Conservation (phyloP, 139 green algal genomes). For the Tetradesmus obliquus region DNA sequence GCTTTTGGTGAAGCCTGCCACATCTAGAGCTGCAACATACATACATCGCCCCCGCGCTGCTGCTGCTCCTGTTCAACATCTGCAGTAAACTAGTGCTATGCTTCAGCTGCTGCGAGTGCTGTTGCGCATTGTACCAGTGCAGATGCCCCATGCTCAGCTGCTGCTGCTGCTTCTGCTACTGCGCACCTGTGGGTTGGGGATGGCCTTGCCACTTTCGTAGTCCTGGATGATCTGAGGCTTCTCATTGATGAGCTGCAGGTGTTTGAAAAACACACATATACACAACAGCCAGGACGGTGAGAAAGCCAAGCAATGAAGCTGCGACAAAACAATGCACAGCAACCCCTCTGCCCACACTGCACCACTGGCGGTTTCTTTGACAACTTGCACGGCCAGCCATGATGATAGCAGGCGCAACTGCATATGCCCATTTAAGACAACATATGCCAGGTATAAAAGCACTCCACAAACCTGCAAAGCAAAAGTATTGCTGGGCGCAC, state of each 20-base stretch:
- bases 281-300: slow-evolving; percentile 17
- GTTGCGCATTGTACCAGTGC: neutral
- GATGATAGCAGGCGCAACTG: too few species aligned
- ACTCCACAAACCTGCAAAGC: too few species aligned
- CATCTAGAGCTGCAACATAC: too few species aligned
- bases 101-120: too few species aligned
- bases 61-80: neutral
- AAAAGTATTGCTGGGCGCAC: too few species aligned
- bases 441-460: too few species aligned
- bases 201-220: slow-evolving; percentile 96
- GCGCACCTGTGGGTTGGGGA: slow-evolving; percentile 92
- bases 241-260: slow-evolving; percentile 93
- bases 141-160: neutral
- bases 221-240: slow-evolving; percentile 97
- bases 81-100: too few species aligned
- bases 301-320: neutral
- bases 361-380: too few species aligned
- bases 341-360: neutral
- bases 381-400: too few species aligned
- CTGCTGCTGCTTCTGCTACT: slow-evolving; percentile 53
- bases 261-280: neutral
- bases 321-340: slow-evolving; percentile 4
- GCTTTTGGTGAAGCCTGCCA: too few species aligned
- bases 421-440: too few species aligned
- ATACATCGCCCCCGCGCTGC: neutral